Evolutionary conservation across 805 yeast genomes (phyloP), one percentile per base, ranked within the genome.

Genomic region (Torulaspora franciscae): DNA sequence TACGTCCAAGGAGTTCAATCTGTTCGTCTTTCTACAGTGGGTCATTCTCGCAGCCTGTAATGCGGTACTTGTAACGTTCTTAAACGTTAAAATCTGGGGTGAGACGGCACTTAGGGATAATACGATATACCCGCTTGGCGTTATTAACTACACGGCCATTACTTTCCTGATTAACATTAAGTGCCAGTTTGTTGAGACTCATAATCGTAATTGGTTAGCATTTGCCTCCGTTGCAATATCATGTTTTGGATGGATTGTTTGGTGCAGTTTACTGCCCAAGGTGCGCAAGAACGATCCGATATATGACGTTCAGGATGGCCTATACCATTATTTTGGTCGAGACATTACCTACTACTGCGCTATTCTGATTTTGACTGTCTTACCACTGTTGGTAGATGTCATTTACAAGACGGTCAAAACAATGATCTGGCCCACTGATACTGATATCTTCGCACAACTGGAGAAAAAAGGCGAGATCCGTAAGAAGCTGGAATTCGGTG

Each of bases 261-360:
- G 97, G 96, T 81, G 86, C 62, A 72, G 85, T 44, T 62, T 89
- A 24, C 75, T 91, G 37, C 85, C 90, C 59, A 75, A 73, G 3
- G 66, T 90, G n/a, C 83, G 86, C 61, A 69, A 66, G 65, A 57
- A 65, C 59, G 53, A 76, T 67, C 59, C 76, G 59, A 42, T 85
- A 10, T 89, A 78, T 64, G 85, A 77, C 61, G 96, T 85, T 2
- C 70, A 72, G 6, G 72, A 76, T 49, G 95, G 93, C 2, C 70
- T 93, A 38, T 71, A 74, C 46, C 65, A 80, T 39, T 79, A 79
- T 41, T 88, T 87, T 68, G 98, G 98, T 17, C 65, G 52, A 15
- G 97, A 93, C 59, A 62, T 71, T n/a, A 74, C 85, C 0, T 91
- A 89, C 79, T 93, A 98, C 98, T 86, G 87, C 1, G 65, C 87